Conservation (phyloP, 163 green algal species). For the Scenedesmus sp. region DNA sequence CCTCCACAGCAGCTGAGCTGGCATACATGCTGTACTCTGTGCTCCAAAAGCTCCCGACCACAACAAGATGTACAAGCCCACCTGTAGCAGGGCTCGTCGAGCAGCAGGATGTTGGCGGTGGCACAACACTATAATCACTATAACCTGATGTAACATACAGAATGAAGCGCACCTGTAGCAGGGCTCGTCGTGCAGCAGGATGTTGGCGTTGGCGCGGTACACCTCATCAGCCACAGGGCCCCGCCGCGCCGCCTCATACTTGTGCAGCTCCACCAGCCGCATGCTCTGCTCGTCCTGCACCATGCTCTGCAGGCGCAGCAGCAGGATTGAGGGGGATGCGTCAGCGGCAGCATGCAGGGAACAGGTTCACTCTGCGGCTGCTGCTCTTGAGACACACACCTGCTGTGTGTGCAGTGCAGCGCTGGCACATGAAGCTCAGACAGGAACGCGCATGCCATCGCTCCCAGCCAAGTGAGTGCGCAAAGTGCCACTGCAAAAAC, state of each 20-base stretch:
- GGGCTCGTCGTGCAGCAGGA: constrained; percentile 71
- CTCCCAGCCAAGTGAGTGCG: not conserved
- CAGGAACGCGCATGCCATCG: not conserved
- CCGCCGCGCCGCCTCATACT: constrained; percentile 83
- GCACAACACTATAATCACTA: constrained; percentile 65
- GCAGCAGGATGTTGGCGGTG: constrained; percentile 83
- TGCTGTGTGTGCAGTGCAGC: too few species aligned
- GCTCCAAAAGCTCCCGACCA: too few species aligned
- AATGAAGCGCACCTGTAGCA: constrained; percentile 27
- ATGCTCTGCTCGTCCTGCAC: constrained; percentile 62
- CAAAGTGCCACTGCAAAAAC: not conserved
- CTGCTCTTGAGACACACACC: not conserved
- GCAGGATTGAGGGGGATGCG: not conserved
- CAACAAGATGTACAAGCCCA: not conserved
- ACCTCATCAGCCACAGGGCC: constrained; percentile 74
- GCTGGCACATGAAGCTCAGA: too few species aligned
- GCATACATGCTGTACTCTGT: too few species aligned
- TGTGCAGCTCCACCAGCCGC: constrained; percentile 85
- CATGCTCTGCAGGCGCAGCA: constrained; percentile 47
- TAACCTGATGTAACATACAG: too few species aligned
- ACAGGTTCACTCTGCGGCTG: not conserved
- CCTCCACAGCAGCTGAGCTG: too few species aligned
- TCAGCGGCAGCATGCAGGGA: not conserved
- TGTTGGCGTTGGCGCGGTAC: constrained; percentile 85
- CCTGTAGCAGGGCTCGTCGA: constrained; percentile 45